phyloP scores from a whole-genome alignment of 2,329 filamentous ascomycete species.

The Aspergillus pseudoviridinutans region DNA sequence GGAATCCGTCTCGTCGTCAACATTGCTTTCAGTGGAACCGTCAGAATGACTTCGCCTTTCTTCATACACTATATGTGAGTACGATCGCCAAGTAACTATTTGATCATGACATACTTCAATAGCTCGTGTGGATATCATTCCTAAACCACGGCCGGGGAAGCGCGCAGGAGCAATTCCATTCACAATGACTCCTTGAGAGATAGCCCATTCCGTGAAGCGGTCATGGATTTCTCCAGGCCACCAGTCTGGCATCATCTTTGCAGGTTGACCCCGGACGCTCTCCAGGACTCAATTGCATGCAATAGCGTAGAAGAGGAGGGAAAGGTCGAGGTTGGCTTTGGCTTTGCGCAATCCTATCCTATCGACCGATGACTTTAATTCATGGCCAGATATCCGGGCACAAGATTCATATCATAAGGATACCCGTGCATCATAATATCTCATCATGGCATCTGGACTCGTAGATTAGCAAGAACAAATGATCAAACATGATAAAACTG shows the following conservation, averaged over 20 bases:
- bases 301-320: background rate
- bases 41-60: constrained; percentile 60
- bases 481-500: background rate
- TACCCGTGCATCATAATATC: background rate
- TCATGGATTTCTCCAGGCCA: constrained; percentile 39
- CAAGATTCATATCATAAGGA: background rate
- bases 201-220: constrained; percentile 65
- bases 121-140: constrained; percentile 66
- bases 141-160: constrained; percentile 71
- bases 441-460: background rate
- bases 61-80: constrained; percentile 23
- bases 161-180: constrained; percentile 63
- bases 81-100: background rate
- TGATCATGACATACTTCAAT: constrained; percentile 53
- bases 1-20: constrained; percentile 62
- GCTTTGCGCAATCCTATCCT: background rate
- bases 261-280: background rate
- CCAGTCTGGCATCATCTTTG: constrained; percentile 26
- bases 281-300: constrained; percentile 24
- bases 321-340: background rate
- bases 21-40: constrained; percentile 61
- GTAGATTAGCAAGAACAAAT: background rate
- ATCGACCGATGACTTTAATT: background rate
- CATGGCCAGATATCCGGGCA: background rate
- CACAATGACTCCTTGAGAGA: constrained; percentile 60